Base-by-base conservation (phyloP, 148 eudicot genomes). In the Dysphania ambrosioides region DNA sequence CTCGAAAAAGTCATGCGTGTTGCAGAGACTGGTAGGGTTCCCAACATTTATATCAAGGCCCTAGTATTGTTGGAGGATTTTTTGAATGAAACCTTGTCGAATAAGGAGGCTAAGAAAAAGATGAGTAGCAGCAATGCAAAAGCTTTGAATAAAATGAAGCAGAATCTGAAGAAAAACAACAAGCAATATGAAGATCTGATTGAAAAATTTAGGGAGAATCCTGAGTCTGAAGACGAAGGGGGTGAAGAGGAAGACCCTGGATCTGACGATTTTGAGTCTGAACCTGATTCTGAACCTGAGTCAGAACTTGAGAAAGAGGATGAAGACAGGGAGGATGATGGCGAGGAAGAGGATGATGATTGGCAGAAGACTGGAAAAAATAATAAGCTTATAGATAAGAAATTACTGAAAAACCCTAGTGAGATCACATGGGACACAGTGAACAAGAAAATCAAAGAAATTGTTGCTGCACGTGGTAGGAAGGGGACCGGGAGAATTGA, bases 111-210 rank as follows among this genome's bases (percentile, higher is more conserved):
- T 0, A 93, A 89, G 84, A 93, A 93, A 76, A 93, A 89, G 85
- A 93, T 91, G 98, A 93, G 98, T 38, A 83, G 84, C 32, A 93
- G 88, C 68, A 93, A 93, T 73, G 90, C 92, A 0, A 93, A 88
- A 80, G 98, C 97, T 0, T 83, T 93, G 78, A 93, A 93, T 81
- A 81, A 91, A 27, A 91, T 91, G 98, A 93, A 89, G 72, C 98
- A 93, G 83, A 89, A 89, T 68, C 71, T 93, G 56, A 93, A 89
- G 88, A 93, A 93, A 80, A 93, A 93, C 66, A 91, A 93, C 51
- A 93, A 91, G 85, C 87, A 79, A 69, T 91, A 86, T 66, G 97
- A 93, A 77, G 97, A 88, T 42, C 49, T 83, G 79, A 93, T 93
- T 42, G 78, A 26, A 61, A 87, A 89, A 70, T 88, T 42, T 58